Evolutionary conservation across 179 eudicot species (phyloP).

Genomic region (Amaranthus tricolor): DNA sequence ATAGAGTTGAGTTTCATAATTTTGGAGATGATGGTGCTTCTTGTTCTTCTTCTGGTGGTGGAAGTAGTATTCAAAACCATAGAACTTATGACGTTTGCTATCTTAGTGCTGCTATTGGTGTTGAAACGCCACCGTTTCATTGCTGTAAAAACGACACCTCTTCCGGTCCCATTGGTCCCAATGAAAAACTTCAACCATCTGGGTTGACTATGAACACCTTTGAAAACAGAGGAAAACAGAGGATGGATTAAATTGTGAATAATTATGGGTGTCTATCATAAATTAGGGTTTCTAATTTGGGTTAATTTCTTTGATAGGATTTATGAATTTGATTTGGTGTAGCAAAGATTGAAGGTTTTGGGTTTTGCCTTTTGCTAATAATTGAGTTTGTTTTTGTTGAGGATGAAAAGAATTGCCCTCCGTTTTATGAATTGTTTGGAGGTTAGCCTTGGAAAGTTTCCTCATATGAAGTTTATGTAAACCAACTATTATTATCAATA

Average conservation of each 20-base stretch:
- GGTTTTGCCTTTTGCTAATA: not conserved
- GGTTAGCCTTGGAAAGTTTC: constrained; percentile 1
- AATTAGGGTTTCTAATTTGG: not conserved
- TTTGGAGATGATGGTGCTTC: constrained; percentile 11
- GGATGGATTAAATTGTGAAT: not conserved
- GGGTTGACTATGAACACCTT: not conserved
- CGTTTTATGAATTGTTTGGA: constrained; percentile 8
- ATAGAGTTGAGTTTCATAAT: not conserved
- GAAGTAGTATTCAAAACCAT: not conserved
- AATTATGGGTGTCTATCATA: not conserved
- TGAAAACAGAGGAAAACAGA: not conserved
- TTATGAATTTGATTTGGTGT: not conserved
- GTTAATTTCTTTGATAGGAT: not conserved
- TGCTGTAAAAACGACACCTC: constrained; percentile 27
- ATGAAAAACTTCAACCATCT: not conserved
- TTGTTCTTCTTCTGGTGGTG: constrained; percentile 13
- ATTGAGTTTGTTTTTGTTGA: not conserved
- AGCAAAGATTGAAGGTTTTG: constrained; percentile 4
- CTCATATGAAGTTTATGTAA: not conserved
- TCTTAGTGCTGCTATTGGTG: constrained; percentile 9
- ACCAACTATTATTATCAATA: not conserved
- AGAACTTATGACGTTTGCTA: constrained; percentile 29
- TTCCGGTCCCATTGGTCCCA: constrained; percentile 3
- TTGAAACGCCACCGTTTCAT: constrained; percentile 36
- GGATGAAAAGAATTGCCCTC: not conserved